These are phyloP conservation scores for Zancudomyces culisetae DNA, from an alignment of 371 early-diverging fungal species.

Conservation along the genomic window DNA sequence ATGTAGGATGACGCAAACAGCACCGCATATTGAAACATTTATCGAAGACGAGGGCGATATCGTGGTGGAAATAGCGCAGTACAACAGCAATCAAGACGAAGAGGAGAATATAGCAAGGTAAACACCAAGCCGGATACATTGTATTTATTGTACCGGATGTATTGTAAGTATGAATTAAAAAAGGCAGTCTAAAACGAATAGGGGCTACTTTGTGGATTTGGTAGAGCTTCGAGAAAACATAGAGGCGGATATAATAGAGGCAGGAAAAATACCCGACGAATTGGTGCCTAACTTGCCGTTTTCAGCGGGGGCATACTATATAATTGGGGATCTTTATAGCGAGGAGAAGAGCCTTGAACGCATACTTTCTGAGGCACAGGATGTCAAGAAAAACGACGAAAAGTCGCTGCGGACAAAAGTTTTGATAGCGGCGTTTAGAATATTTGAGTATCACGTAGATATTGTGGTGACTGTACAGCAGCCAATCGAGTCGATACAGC, in stretches of 20 bases:
- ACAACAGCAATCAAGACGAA: not conserved
- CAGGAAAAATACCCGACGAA: not conserved
- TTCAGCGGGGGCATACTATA: not conserved
- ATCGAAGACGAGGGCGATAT: not conserved
- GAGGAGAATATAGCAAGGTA: not conserved
- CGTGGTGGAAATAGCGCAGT: not conserved
- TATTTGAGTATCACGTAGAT: not conserved
- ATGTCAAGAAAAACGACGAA: not conserved
- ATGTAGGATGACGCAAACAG: too few species aligned
- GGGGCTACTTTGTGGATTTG: not conserved
- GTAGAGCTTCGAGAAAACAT: not conserved
- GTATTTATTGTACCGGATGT: too few species aligned
- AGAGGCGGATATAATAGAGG: not conserved
- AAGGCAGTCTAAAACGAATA: too few species aligned
- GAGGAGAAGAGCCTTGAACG: not conserved
- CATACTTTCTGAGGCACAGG: not conserved
- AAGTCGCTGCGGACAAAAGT: not conserved
- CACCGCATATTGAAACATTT: not conserved
- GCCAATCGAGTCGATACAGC: not conserved
- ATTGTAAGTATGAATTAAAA: too few species aligned
- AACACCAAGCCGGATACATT: too few species aligned
- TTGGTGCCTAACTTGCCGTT: not conserved
- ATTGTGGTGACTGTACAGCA: not conserved
- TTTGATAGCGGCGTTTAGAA: not conserved
- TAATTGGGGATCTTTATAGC: not conserved